Conservation (phyloP, 805 yeast species). For the Myxozyma vanderwaltii region DNA sequence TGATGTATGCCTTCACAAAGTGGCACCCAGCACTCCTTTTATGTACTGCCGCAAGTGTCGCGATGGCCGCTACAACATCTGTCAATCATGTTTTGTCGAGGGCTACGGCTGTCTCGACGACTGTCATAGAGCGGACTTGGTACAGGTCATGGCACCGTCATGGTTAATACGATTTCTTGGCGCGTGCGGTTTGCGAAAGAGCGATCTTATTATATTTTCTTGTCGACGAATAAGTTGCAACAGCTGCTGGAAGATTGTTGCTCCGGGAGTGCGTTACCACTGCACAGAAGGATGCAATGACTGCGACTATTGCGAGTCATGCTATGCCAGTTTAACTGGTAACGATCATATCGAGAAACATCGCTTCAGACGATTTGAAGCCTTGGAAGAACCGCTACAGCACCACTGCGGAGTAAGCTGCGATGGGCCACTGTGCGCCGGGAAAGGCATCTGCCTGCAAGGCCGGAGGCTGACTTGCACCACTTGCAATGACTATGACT, state of each 20-base stretch:
- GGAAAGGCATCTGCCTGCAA: neutral
- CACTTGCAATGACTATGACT: neutral
- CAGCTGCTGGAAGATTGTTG: neutral
- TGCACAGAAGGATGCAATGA: neutral
- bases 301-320: neutral
- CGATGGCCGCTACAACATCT: neutral
- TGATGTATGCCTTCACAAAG: neutral
- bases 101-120: slow-evolving; percentile 9
- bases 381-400: neutral
- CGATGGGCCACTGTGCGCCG: slow-evolving; percentile 3
- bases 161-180: neutral
- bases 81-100: neutral
- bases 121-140: neutral
- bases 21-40: neutral
- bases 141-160: neutral
- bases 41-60: neutral
- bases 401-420: slow-evolving; percentile 9
- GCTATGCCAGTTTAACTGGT: neutral
- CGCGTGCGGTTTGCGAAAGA: neutral
- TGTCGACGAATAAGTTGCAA: slow-evolving; percentile 1
- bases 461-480: neutral
- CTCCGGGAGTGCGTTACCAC: neutral
- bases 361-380: neutral
- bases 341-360: neutral
- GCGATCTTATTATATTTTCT: neutral